Conservation (phyloP, 108 stramenopile species). For the Cylindrotheca closterium region DNA sequence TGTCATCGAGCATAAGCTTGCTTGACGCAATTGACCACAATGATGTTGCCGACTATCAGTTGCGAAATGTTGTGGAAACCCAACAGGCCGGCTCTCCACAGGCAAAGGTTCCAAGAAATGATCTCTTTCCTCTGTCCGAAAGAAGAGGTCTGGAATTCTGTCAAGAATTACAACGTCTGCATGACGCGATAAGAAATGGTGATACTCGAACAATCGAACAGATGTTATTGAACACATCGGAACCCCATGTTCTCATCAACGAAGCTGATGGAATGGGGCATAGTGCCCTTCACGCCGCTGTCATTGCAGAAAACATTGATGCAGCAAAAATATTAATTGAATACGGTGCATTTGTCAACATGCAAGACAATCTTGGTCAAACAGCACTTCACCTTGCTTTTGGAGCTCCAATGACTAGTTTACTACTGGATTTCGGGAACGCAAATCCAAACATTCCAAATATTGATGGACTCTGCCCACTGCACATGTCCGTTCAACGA, state of each 20-base stretch:
- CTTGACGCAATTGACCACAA: conserved; percentile 9
- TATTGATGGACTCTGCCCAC: conserved; percentile 70
- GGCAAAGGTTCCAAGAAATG: neutral
- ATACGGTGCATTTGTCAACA: conserved; percentile 61
- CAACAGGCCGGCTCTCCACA: neutral
- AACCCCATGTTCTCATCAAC: conserved; percentile 42
- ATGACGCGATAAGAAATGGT: conserved; percentile 11
- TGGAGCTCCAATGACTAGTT: conserved; percentile 34
- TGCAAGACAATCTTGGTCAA: conserved; percentile 74
- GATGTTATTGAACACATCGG: conserved; percentile 7
- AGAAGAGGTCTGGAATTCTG: conserved; percentile 1
- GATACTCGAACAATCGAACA: conserved; percentile 9
- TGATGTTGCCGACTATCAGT: conserved; percentile 15
- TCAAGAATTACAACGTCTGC: conserved; percentile 9
- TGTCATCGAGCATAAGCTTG: conserved; percentile 13
- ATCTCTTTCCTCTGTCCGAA: neutral
- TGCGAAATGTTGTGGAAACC: neutral
- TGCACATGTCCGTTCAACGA: conserved; percentile 78
- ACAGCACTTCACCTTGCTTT: conserved; percentile 75
- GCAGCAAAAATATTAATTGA: conserved; percentile 50
- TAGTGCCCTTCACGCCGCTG: conserved; percentile 80
- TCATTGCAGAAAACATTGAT: conserved; percentile 37
- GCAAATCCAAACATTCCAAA: conserved; percentile 89
- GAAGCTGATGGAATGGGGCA: conserved; percentile 42
- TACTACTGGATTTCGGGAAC: conserved; percentile 57